Base-by-base conservation (phyloP, 768 basidiomycete genomes). In the Lentinula guzmanii region DNA sequence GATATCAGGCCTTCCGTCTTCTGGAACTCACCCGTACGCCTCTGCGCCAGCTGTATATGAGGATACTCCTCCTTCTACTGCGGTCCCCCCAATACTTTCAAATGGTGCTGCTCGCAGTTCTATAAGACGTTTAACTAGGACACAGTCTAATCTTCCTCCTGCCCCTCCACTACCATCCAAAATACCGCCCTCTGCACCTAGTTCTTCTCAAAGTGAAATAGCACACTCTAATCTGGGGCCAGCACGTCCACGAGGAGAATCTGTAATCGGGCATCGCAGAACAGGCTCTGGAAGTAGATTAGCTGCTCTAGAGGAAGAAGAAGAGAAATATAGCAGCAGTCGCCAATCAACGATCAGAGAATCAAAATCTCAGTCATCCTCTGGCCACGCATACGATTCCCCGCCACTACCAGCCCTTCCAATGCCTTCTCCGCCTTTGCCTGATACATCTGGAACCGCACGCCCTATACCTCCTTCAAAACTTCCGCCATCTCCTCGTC, bases 341-440 rank as follows among this genome's bases (percentile, higher is more conserved):
- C 65, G 65, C 9, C 55, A 62, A 35, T 70, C 58, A n/a, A 51
- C 43, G 16, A n/a, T 46, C 11, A 16, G 61, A 48, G 55, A 50
- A 41, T 21, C 57, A 39, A 39, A 45, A 43, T 33, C 5, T 33
- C 58, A 51, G 21, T 46, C 28, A 9, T 28, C 54, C 7, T 42
- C 45, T 34, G 21, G 46, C 5, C 81, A 75, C 39, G 81, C 76
- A 65, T 75, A 75, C 65, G 84, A 86, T 45, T 84, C 83, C 8
- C 89, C 83, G 61, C 90, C 86, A 18, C 75, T 90, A 11, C 89
- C 88, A 16, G 87, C 87, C 48, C 70, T 89, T 52, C 88, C 86
- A 43, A 79, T 45, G 21, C 48, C 59, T 46, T 60, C 59, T n/a
- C 59, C 82, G 4, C 66, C 54, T 5, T 13, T 48, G 42, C 58